Evolutionary conservation across 1,139 yeast species (phyloP).

Genomic region (Yamadazyma buinensis): DNA sequence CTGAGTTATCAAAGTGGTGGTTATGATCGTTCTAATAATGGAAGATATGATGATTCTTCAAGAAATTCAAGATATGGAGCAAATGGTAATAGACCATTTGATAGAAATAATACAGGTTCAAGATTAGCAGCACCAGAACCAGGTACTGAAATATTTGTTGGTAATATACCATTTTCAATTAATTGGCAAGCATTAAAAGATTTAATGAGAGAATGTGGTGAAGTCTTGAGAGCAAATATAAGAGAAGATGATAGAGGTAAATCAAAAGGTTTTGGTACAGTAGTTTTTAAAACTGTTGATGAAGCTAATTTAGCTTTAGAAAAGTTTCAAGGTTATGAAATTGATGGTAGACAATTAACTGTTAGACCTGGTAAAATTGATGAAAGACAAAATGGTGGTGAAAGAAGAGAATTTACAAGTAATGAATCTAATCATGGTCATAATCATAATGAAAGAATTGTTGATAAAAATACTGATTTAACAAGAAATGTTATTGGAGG

Average conservation of each 20-base stretch:
- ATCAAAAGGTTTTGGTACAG: constrained; percentile 85
- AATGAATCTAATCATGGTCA: constrained; percentile 4
- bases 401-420: background rate
- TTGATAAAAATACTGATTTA: constrained; percentile 48
- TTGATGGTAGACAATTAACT: constrained; percentile 68
- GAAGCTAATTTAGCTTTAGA: constrained; percentile 63
- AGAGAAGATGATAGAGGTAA: constrained; percentile 66
- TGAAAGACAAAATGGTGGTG: constrained; percentile 1
- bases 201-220: constrained; percentile 73
- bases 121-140: constrained; percentile 20
- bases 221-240: constrained; percentile 77
- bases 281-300: constrained; percentile 54
- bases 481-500: constrained; percentile 60
- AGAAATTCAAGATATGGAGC: constrained; percentile 3
- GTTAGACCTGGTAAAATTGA: constrained; percentile 55
- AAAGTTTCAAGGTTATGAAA: constrained; percentile 58
- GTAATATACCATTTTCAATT: constrained; percentile 75
- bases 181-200: constrained; percentile 88
- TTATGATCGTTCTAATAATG: constrained; percentile 3
- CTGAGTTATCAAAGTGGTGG: constrained; percentile 13
- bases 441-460: background rate
- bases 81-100: constrained; percentile 9
- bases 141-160: constrained; percentile 73
- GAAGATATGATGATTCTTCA: constrained; percentile 11
- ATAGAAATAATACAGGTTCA: constrained; percentile 2